Base-by-base conservation (phyloP, 2,329 filamentous ascomycete species). In the Clonostachys chloroleuca region DNA sequence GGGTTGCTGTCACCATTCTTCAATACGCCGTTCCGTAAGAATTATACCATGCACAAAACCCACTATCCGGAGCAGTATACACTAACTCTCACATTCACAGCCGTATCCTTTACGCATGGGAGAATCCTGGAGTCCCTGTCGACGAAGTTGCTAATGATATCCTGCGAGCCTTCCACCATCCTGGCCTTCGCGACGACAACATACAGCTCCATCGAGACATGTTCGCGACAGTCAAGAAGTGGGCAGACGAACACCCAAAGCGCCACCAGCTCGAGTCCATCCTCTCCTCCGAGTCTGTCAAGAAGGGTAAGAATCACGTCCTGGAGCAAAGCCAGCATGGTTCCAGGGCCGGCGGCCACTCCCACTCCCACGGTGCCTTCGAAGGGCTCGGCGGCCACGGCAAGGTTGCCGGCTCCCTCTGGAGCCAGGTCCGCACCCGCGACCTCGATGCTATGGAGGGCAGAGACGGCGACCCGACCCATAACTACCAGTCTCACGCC, bases 21-120 rank as follows among this genome's bases (percentile, higher is more conserved):
- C 84, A 95, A 72, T 97, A 95, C 58, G 82, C 87, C 34, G 89
- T 91, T 2, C 92, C 92, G 75, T 83, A 69, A 70, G 78, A 72
- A 37, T 35, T 5, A 5, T 30, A 13, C 18, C 33, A 3, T 30
- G 17, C 36, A 12, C 3, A 13, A 20, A 6, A 34, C 14, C 12
- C 24, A 30, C 3, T 10, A 14, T 12, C 17, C 34, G 13, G 5
- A 43, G 12, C 42, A 17, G 20, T 33, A 3, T 30, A 10, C 10
- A 34, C 34, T 18, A 18, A 24, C 47, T 51, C 35, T 49, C 44
- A 40, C n/a, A 43, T 43, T 4, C 18, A 18, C 52, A 83, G 80
- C 3, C 87, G 92, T 35, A 72, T 97, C 43, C 76, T 99, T 17
- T 95, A 92, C 61, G 92, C 92, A 5, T 97, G 92, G 90, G 89